These are phyloP conservation scores for Arthroderma sp. DNA, from an alignment of 2,329 filamentous ascomycete species.

Conservation along the genomic window DNA sequence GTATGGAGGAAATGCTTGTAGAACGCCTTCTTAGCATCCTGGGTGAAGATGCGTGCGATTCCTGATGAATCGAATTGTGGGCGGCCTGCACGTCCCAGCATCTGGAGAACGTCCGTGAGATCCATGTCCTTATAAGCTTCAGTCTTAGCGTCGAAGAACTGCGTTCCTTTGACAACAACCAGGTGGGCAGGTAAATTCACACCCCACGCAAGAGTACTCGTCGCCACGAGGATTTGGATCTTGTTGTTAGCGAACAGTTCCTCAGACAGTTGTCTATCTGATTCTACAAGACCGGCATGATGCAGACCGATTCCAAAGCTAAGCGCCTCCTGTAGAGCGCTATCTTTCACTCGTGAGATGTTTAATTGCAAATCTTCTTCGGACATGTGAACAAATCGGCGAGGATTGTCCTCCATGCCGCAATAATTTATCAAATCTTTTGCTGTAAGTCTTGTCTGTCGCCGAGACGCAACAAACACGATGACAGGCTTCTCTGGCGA, in stretches of 20 bases:
- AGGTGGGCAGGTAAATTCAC: slow-evolving; percentile 94
- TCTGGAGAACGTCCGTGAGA: slow-evolving; percentile 91
- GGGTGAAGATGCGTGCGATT: slow-evolving; percentile 92
- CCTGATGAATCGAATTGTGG: slow-evolving; percentile 94
- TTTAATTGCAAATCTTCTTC: slow-evolving; percentile 88
- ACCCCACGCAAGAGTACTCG: slow-evolving; percentile 93
- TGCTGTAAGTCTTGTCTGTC: slow-evolving; percentile 87
- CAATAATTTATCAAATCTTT: slow-evolving; percentile 96
- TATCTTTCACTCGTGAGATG: slow-evolving; percentile 81
- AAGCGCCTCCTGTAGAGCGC: slow-evolving; percentile 81
- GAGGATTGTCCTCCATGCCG: slow-evolving; percentile 95
- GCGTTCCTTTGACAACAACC: slow-evolving; percentile 94
- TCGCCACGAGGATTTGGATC: slow-evolving; percentile 91
- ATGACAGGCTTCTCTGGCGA: slow-evolving; percentile 95
- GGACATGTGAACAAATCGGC: slow-evolving; percentile 83
- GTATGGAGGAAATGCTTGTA: slow-evolving; percentile 99
- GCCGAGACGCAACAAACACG: slow-evolving; percentile 89
- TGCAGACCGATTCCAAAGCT: slow-evolving; percentile 95
- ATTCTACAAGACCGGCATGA: slow-evolving; percentile 91
- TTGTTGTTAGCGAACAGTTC: slow-evolving; percentile 96
- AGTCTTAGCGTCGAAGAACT: slow-evolving; percentile 95
- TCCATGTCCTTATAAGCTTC: slow-evolving; percentile 99
- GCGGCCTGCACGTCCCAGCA: slow-evolving; percentile 88
- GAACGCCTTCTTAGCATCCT: slow-evolving; percentile 95
- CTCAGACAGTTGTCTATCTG: slow-evolving; percentile 79